Evolutionary conservation across 2,329 filamentous ascomycete species (phyloP).

Genomic region (Aspergillus sp.): DNA sequence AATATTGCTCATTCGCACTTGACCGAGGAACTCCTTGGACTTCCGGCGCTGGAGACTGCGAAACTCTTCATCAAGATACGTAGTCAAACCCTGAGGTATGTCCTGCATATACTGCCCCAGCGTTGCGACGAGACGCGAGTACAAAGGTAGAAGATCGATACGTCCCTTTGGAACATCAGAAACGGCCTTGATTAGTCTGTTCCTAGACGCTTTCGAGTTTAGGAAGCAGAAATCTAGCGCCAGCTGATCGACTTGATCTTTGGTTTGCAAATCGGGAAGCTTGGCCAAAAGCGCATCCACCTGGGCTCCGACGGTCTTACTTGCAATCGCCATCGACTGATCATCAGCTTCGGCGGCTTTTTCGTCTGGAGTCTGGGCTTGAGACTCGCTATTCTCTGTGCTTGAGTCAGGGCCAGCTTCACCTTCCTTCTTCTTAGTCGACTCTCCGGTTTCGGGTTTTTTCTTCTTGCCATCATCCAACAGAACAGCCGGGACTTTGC

Average conservation of each 20-base stretch:
- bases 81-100: slow-evolving; percentile 85
- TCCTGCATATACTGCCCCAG: slow-evolving; percentile 92
- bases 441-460: slow-evolving; percentile 77
- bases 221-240: slow-evolving; percentile 97
- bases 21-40: slow-evolving; percentile 94
- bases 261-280: slow-evolving; percentile 86
- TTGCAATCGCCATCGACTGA: slow-evolving; percentile 88
- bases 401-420: slow-evolving; percentile 46
- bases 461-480: slow-evolving; percentile 96
- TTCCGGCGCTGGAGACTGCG: slow-evolving; percentile 94
- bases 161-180: slow-evolving; percentile 94
- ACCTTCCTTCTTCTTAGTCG: slow-evolving; percentile 73
- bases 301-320: slow-evolving; percentile 96
- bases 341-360: slow-evolving; percentile 68
- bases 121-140: slow-evolving; percentile 89
- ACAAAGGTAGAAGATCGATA: slow-evolving; percentile 84
- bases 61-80: slow-evolving; percentile 94
- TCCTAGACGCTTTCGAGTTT: slow-evolving; percentile 96
- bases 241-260: slow-evolving; percentile 86
- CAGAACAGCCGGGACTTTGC: slow-evolving; percentile 89
- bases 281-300: slow-evolving; percentile 86
- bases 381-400: slow-evolving; percentile 35
- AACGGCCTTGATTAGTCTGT: slow-evolving; percentile 86
- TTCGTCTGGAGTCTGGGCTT: slow-evolving; percentile 39
- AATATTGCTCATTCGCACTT: slow-evolving; percentile 90